A percentile compares a stretch with the other conserved stretches of the same genome.
Evolutionary conservation across 768 basidiomycete genomes (phyloP).

Genomic region (Boletus rufocinnamomeus): DNA sequence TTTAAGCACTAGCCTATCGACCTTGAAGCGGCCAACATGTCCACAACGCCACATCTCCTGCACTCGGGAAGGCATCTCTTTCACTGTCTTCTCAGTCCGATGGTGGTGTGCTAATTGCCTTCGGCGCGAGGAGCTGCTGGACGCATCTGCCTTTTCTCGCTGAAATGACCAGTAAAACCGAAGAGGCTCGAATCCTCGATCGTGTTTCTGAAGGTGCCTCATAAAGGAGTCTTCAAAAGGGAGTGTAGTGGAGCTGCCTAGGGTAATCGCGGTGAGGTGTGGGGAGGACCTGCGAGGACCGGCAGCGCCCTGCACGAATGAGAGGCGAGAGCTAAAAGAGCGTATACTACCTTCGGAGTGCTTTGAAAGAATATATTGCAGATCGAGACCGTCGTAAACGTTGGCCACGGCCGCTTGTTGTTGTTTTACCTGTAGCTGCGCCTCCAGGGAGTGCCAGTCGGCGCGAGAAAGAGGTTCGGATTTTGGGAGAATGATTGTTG

Average conservation of each 20-base stretch:
- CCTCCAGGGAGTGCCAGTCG: conserved; percentile 58
- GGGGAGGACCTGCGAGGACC: conserved; percentile 25
- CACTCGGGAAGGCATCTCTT: conserved; percentile 25
- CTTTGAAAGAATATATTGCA: conserved; percentile 43
- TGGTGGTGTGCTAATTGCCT: conserved; percentile 23
- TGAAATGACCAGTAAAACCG: conserved; percentile 60
- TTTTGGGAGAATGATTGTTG: conserved; percentile 42
- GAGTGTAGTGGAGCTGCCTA: conserved; percentile 37
- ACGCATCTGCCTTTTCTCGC: conserved; percentile 49
- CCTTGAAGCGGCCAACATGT: conserved; percentile 63
- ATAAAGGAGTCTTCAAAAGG: conserved; percentile 44
- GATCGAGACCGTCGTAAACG: conserved; percentile 44
- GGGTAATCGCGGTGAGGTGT: conserved; percentile 24
- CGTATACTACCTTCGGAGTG: conserved; percentile 36
- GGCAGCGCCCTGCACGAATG: conserved; percentile 14
- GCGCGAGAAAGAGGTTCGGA: conserved; percentile 44
- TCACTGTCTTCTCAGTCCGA: conserved; percentile 16
- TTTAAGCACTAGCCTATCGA: conserved; percentile 46
- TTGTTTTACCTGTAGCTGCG: conserved; percentile 35
- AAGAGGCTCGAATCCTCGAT: conserved; percentile 45
- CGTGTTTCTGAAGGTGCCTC: conserved; percentile 38
- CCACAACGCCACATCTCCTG: conserved; percentile 72
- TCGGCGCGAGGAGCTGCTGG: conserved; percentile 26
- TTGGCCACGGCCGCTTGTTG: conserved; percentile 10
- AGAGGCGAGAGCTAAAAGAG: conserved; percentile 31